phyloP scores from a whole-genome alignment of 345 rosid species.

The Populus tremula region DNA sequence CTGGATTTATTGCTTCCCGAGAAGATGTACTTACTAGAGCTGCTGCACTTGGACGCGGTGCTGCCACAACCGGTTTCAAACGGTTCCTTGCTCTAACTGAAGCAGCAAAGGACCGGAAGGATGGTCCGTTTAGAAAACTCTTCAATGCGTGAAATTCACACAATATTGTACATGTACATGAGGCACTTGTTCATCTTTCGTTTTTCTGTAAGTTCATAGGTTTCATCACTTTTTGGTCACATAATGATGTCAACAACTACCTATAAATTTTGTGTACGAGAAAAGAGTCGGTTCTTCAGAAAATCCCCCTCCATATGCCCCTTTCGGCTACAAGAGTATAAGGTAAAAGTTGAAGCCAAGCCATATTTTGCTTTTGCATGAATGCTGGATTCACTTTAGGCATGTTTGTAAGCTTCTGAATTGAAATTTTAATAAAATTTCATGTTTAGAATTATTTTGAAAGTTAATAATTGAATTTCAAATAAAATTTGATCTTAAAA shows the following conservation, averaged over 20 bases:
- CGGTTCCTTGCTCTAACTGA: constrained; percentile 97
- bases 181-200: background rate
- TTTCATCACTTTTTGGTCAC: background rate
- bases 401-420: too few relatives aligned
- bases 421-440: too few relatives aligned
- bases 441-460: too few relatives aligned
- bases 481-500: too few relatives aligned
- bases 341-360: too few relatives aligned
- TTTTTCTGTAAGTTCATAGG: background rate
- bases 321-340: background rate
- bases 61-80: constrained; percentile 96
- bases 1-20: constrained; percentile 73
- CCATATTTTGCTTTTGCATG: background rate
- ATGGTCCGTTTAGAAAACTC: constrained; percentile 93
- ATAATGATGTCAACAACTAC: background rate
- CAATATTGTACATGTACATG: background rate
- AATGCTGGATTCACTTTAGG: background rate
- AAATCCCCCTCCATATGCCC: background rate
- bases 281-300: background rate
- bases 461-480: too few relatives aligned
- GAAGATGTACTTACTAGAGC: constrained; percentile 95
- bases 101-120: constrained; percentile 97
- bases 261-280: background rate
- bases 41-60: constrained; percentile 96
- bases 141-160: constrained; percentile 55